phyloP scores from a whole-genome alignment of 2,329 filamentous ascomycete genomes.

The Westerdykella ornata region DNA sequence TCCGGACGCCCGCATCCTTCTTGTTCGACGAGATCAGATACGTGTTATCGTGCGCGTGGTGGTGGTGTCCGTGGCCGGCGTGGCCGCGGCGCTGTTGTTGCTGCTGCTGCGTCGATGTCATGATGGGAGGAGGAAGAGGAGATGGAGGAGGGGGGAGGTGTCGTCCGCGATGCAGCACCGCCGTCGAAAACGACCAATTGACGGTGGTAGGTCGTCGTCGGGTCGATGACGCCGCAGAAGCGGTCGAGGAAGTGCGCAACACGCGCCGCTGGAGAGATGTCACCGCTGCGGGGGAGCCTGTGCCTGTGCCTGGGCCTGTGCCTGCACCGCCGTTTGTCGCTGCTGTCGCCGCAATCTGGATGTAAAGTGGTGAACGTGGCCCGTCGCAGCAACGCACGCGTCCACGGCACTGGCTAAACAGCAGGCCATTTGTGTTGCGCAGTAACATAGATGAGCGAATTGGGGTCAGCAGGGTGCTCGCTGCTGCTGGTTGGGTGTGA shows the following conservation, averaged over 20 bases:
- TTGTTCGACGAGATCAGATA: slow-evolving; percentile 77
- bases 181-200: slow-evolving; percentile 30
- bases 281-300: slow-evolving; percentile 3
- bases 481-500: too few relatives aligned
- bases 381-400: slow-evolving; percentile 22
- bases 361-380: slow-evolving; percentile 23
- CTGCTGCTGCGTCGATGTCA: slow-evolving; percentile 21
- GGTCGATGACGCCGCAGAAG: slow-evolving; percentile 4
- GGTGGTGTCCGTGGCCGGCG: slow-evolving; percentile 53
- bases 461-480: too few relatives aligned
- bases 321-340: background rate
- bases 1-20: slow-evolving; percentile 86
- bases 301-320: background rate
- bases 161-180: slow-evolving; percentile 29
- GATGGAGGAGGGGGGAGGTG: slow-evolving; percentile 22
- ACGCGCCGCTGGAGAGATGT: slow-evolving; percentile 23
- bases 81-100: slow-evolving; percentile 30
- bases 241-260: slow-evolving; percentile 21
- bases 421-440: slow-evolving; percentile 18
- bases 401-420: slow-evolving; percentile 27
- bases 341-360: slow-evolving; percentile 13
- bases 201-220: slow-evolving; percentile 1
- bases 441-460: too few relatives aligned
- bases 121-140: slow-evolving; percentile 28
- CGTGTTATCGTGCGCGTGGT: slow-evolving; percentile 78